Evolutionary conservation across 2,329 filamentous ascomycete genomes (phyloP), one percentile per base, ranked within the genome.

Genomic region (Hypoxylon sp.): DNA sequence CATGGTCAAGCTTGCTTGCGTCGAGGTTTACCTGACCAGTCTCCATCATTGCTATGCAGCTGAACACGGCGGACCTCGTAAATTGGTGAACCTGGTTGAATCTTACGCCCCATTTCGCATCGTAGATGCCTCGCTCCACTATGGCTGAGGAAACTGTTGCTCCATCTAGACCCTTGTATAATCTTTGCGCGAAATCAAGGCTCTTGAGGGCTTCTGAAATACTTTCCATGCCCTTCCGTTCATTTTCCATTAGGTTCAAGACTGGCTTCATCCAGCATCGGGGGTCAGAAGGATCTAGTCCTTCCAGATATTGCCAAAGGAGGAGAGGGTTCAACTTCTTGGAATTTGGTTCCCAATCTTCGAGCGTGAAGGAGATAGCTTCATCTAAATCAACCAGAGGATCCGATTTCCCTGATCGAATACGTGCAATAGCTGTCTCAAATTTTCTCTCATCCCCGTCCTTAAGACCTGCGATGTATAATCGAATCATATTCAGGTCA

Each of bases 1-100:
- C 47, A 17, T 51, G 14, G 8, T 31, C 14, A 10, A 51, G 47
- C 24, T 17, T 31, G 29, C 14, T 31, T 22, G 26, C 24, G 5
- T 51, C 47, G 26, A 51, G 47, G 29, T 51, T 51, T 9, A 51
- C 24, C 14, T 17, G 14, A 14, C 47, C 47, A 33, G 47, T 31
- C 47, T 51, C 47, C 26, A 51, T 31, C 47, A 51, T 51, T 17
- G 47, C 47, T 29, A 51, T 51, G 29, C 47, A 51, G 22, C 24
- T 31, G n/a, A 51, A 51, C 17, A 44, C 39, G 17, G 17, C 19
- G 2, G 39, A 44, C 9, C 19, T 44, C 17, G 39, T 44, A 44
- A 44, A 44, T 8, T 44, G 39, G 39, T 44, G 39, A 22, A 10
- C 39, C 14, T 19, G 39, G 39, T 44, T 44, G 13, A 44, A 11